These are phyloP conservation scores for Mycosphaerella sp. DNA, from an alignment of 2,329 filamentous ascomycete species.

Conservation along the genomic window DNA sequence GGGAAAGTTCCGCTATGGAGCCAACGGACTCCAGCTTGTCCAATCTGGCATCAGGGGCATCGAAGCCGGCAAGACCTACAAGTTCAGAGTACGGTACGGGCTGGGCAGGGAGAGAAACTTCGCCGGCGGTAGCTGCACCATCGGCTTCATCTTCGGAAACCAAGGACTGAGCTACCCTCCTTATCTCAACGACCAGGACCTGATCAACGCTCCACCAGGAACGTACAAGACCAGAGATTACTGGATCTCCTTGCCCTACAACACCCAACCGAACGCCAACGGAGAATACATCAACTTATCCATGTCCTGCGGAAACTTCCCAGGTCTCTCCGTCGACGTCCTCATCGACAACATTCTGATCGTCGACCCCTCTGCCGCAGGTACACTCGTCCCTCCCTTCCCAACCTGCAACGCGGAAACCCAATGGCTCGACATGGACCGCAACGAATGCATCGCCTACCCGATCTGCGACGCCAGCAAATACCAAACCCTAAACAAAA, in stretches of 20 bases:
- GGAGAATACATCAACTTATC: background rate
- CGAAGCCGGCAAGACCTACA: background rate
- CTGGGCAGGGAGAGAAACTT: background rate
- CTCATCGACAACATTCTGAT: background rate
- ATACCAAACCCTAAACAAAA: background rate
- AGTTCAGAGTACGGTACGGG: background rate
- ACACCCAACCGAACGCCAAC: background rate
- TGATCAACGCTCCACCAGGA: background rate
- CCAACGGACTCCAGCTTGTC: background rate
- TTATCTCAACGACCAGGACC: background rate
- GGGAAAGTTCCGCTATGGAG: background rate
- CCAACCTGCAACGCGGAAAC: background rate
- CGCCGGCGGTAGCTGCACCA: background rate
- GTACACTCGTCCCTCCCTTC: background rate
- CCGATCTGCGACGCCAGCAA: background rate
- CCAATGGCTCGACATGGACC: background rate
- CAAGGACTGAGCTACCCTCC: background rate
- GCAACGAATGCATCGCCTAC: background rate
- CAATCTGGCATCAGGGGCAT: background rate
- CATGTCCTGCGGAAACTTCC: background rate
- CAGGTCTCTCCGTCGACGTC: background rate
- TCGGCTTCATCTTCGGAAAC: background rate
- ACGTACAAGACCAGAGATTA: background rate
- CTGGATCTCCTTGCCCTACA: background rate
- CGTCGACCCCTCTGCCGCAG: background rate